Evolutionary conservation across 2,329 filamentous ascomycete genomes (phyloP), one percentile per base, ranked within the genome.

Genomic region (Talaromyces sp.): DNA sequence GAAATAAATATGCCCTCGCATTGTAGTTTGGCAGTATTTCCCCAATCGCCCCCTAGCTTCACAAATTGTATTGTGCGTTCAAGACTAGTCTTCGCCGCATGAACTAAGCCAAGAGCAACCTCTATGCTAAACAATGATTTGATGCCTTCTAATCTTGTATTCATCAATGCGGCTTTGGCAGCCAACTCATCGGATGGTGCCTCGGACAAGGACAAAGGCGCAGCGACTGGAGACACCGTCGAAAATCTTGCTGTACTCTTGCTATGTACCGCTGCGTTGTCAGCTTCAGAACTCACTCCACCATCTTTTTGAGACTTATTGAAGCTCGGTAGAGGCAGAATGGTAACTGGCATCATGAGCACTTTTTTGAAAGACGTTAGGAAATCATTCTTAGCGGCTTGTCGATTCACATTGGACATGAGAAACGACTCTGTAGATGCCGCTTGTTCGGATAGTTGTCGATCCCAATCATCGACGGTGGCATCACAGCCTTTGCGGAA

Each of bases 101-200:
- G 94, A 7, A 97, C 93, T 27, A 99, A 82, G 70, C 90, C 91
- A 35, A 99, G 83, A 0, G 95, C 95, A 11, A 99, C 89, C 75
- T 99, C 95, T 70, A 99, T 96, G 77, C 93, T 97, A 80, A 98
- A 98, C 16, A 99, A 84, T 16, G 92, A 93, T 71, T 91, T 91
- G 77, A 99, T 99, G 48, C 94, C 94, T 79, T 98, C 95, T 16
- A 99, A 83, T 68, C 93, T 89, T 10, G 92, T 93, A 65, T 94
- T 93, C 92, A 99, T 97, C 60, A 99, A 89, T 0, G 95, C 94
- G n/a, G 94, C 92, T 79, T 99, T 99, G 56, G 95, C 95, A 41
- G 94, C 93, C 35, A 99, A 84, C 76, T 99, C 95, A 64, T 93
- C 91, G 0, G 90, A 96, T 0, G 94, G 94, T 2, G 89, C 90